Conservation (phyloP, 2,329 filamentous ascomycete species). For the Cordyceps cicadae region DNA sequence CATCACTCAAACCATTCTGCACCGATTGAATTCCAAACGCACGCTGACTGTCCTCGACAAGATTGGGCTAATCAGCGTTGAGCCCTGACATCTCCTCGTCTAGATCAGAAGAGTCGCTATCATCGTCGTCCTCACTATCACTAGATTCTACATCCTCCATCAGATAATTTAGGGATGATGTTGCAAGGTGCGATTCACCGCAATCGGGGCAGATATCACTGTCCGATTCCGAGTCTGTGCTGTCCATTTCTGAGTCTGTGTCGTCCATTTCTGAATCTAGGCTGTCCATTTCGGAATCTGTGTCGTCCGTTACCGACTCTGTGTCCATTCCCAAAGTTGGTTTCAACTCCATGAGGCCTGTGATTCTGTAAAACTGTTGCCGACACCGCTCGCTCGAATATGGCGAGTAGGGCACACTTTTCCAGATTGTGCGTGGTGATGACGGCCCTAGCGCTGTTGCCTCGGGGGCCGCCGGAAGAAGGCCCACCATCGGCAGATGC, state of each 20-base stretch:
- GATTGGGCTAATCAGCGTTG: not conserved
- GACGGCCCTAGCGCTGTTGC: slow-evolving; percentile 34
- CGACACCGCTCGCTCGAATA: slow-evolving; percentile 35
- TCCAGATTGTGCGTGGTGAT: slow-evolving; percentile 39
- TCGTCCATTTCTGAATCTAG: no score
- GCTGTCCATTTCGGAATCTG: slow-evolving; percentile 28
- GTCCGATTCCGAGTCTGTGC: slow-evolving; percentile 26
- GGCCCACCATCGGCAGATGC: slow-evolving; percentile 22
- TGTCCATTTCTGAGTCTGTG: slow-evolving; percentile 10
- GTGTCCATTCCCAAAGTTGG: no score
- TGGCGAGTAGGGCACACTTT: slow-evolving; percentile 36
- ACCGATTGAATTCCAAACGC: not conserved
- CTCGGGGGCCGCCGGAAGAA: slow-evolving; percentile 32
- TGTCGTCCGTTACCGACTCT: slow-evolving; percentile 13
- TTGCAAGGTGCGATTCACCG: slow-evolving; percentile 29
- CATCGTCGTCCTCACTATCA: not conserved
- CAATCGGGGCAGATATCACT: slow-evolving; percentile 33
- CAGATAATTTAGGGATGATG: slow-evolving; percentile 25
- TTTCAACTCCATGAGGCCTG: slow-evolving; percentile 26
- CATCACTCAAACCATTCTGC: not conserved
- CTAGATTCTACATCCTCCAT: slow-evolving; percentile 1
- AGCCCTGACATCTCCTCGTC: slow-evolving; percentile 1
- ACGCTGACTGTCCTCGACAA: not conserved
- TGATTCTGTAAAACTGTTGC: slow-evolving; percentile 37
- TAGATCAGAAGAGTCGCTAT: not conserved